Base-by-base conservation (phyloP, 345 rosid species). In the Linum usitatissimum region DNA sequence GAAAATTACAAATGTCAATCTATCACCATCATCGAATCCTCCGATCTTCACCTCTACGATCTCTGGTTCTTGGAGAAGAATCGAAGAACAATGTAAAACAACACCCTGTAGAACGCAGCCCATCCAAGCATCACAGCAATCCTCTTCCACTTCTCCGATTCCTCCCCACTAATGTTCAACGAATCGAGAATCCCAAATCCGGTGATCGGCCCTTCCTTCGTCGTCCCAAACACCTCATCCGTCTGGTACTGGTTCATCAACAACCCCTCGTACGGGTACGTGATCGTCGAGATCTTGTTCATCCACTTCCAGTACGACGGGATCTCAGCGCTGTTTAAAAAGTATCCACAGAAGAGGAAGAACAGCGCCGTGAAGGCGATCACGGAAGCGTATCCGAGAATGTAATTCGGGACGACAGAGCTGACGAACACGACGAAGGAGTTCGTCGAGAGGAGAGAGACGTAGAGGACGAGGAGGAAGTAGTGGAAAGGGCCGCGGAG, bases 381-480 rank as follows among this genome's bases (percentile, higher is more conserved):
- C 45, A 85, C 91, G 0, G 82, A 73, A 1, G 91, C 84, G 4
- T 85, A 85, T 7, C 87, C 91, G 8, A 85, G 64, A 9, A 85
- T 85, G 68, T 77, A 85, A 64, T 81, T 85, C 0, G 87, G 91
- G 38, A 85, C 87, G 12, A 85, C 73, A 0, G 91, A 76, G 77
- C 91, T 85, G 48, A 85, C 83, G 45, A 85, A 85, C 57, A 85
- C 85, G 57, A 85, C 91, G 1, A 83, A 85, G 1, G 88, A 85
- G 66, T 85, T 85, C n/a, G 84, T 85, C 5, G 91, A 85, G 40
- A 85, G 77, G 6, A 83, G 83, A 12, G 87, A 83, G 14, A 70
- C 65, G 30, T 79, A 85, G 64, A 85, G 91, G 2, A 81, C 82
- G 0, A 83, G 45, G 53, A 81, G 61, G 80, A 85, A 83, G 68